These are phyloP conservation scores for Aureobasidium sp. DNA, from an alignment of 2,329 filamentous ascomycete species.

Conservation along the genomic window DNA sequence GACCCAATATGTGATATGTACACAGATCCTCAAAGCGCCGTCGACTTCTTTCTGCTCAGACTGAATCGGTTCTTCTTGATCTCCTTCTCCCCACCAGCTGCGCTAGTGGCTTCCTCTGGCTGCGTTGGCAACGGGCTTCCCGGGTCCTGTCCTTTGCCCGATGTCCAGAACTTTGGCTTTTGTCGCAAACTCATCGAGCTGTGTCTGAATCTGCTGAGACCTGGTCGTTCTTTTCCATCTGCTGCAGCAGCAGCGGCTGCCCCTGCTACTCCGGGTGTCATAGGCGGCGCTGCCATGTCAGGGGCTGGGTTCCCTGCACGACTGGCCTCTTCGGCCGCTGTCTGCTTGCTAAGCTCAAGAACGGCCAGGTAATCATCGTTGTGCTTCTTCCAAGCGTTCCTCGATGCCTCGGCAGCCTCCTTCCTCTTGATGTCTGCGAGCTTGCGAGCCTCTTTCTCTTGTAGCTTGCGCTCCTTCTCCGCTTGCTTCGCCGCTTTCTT, in stretches of 20 bases:
- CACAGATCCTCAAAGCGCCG: not conserved
- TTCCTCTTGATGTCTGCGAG: conserved; percentile 29
- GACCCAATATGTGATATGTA: not conserved
- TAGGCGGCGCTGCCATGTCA: not conserved
- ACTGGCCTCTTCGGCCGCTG: conserved; percentile 45
- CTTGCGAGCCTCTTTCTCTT: conserved; percentile 50
- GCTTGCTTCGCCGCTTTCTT: conserved; percentile 58
- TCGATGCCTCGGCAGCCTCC: conserved; percentile 33
- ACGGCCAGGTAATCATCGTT: conserved; percentile 57
- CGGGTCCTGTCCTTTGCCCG: conserved; percentile 44
- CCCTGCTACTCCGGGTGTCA: not conserved
- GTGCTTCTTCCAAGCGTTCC: conserved; percentile 48
- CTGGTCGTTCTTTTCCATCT: conserved; percentile 16
- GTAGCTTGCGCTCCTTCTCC: conserved; percentile 50
- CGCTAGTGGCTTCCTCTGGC: conserved; percentile 4
- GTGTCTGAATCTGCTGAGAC: conserved; percentile 44
- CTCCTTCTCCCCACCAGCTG: conserved; percentile 21
- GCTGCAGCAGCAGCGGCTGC: conserved; percentile 6
- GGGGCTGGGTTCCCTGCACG: conserved; percentile 6
- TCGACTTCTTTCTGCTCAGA: conserved; percentile 61
- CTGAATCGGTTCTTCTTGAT: conserved; percentile 57
- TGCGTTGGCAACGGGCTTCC: conserved; percentile 19
- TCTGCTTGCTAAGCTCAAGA: conserved; percentile 57
- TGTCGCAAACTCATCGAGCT: conserved; percentile 72
- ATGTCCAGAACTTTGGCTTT: conserved; percentile 58